phyloP scores from a whole-genome alignment of 495 filamentous ascomycete species.

The Penicillium waksmanii region DNA sequence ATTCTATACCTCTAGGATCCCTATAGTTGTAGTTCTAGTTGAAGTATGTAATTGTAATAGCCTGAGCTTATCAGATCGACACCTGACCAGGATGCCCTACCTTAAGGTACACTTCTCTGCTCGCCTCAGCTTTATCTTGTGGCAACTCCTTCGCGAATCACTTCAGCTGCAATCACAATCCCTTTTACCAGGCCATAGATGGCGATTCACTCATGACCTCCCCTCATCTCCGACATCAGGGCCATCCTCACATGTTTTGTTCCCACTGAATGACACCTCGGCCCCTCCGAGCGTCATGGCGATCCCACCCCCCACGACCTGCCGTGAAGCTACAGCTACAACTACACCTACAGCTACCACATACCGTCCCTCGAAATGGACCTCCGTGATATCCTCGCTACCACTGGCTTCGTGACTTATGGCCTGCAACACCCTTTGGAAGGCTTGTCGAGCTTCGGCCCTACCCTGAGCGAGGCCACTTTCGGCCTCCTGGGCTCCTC shows the following conservation, averaged over 20 bases:
- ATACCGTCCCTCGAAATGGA: conserved; percentile 15
- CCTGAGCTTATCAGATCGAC: neutral
- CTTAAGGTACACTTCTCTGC: neutral
- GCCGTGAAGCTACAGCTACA: conserved; percentile 2
- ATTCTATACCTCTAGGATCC: too few species aligned
- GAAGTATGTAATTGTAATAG: too few species aligned
- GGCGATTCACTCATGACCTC: too few species aligned
- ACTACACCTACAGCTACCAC: neutral
- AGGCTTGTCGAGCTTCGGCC: conserved; percentile 37
- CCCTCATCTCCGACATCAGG: too few species aligned
- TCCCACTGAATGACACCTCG: neutral
- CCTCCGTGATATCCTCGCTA: conserved; percentile 23
- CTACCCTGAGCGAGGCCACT: conserved; percentile 45
- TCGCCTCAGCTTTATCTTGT: too few species aligned
- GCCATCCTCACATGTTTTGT: too few species aligned
- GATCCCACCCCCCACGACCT: neutral
- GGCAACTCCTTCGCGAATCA: too few species aligned
- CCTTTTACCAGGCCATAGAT: too few species aligned
- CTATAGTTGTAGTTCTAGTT: too few species aligned
- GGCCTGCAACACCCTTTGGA: conserved; percentile 41
- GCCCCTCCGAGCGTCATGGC: neutral
- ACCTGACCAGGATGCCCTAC: neutral
- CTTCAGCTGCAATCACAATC: too few species aligned
- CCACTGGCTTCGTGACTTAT: conserved; percentile 24
- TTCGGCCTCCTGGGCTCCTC: conserved; percentile 40